Evolutionary conservation across 352 stramenopile species (phyloP), one percentile per base, ranked within the genome.

Genomic region (Phytophthora pseudosyringae): DNA sequence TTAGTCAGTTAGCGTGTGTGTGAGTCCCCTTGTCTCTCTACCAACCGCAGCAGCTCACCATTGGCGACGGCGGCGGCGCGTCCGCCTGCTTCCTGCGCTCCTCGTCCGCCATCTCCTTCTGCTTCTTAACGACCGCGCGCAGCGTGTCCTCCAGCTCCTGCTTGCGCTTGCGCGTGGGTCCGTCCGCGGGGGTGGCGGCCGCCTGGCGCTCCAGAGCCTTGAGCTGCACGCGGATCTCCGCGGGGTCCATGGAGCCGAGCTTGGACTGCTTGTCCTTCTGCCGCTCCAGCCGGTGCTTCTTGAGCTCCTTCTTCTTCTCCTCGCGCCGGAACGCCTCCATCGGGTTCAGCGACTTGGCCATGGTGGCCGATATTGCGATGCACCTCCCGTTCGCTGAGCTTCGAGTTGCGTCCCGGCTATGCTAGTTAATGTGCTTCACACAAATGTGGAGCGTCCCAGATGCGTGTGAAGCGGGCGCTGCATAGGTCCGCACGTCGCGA

Each of bases 271-370:
- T 91, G 11, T 81, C 71, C 46, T 80, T 79, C 51, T 89, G 76
- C 4, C 84, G 73, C 48, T 91, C 76, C n/a, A 57, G 3, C 11
- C 78, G 73, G 49, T 90, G 71, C 73, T 91, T 93, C 71, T 93
- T 93, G 32, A 90, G 75, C 67, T 93, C 84, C 78, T 93, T 93
- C 64, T 93, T 93, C 79, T 93, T 93, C 72, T 93, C 82, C 61
- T 91, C 84, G 45, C 80, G 73, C 49, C 82, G 80, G 53, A 79
- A 93, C 59, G 74, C 73, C 58, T 93, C 84, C 80, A 93, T 88
- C 29, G 84, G 80, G 55, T 90, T 93, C 46, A 76, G 45, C 40
- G 80, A 73, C 79, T 82, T 84, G 47, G 67, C 78, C 82, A 93
- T 90, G 45, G 44, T 56, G 26, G 36, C 32, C 21, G 21, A 21